phyloP scores from a whole-genome alignment of 495 filamentous ascomycete genomes.

The Pseudevernia furfuracea region DNA sequence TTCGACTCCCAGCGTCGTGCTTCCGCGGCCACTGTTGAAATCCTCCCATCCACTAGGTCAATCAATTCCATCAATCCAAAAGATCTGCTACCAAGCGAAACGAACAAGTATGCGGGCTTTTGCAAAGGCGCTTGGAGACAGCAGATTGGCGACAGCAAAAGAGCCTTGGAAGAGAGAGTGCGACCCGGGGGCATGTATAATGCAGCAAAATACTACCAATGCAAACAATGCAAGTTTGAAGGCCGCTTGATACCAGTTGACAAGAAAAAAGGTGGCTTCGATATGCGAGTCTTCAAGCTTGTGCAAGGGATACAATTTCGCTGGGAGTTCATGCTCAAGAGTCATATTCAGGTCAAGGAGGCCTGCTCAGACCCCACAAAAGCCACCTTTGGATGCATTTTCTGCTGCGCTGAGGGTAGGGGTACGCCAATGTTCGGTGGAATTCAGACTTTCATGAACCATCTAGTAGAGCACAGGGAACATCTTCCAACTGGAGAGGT shows the following conservation, averaged over 20 bases:
- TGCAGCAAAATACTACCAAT: slow-evolving; percentile 34
- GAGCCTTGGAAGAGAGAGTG: slow-evolving; percentile 32
- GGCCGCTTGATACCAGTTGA: slow-evolving; percentile 28
- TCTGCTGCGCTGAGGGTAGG: slow-evolving; percentile 38
- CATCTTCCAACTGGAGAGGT: slow-evolving; percentile 27
- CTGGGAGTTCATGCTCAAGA: slow-evolving; percentile 46
- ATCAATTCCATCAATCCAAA: slow-evolving; percentile 20
- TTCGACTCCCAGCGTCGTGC: slow-evolving; percentile 17
- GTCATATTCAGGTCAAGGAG: slow-evolving; percentile 34
- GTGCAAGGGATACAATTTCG: slow-evolving; percentile 39
- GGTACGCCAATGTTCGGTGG: slow-evolving; percentile 34
- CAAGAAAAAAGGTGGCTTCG: slow-evolving; percentile 27
- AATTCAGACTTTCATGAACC: slow-evolving; percentile 39
- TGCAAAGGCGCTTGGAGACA: slow-evolving; percentile 46
- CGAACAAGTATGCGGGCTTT: slow-evolving; percentile 43
- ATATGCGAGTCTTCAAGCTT: slow-evolving; percentile 28
- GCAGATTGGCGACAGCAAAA: slow-evolving; percentile 34
- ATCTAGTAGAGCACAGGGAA: slow-evolving; percentile 34
- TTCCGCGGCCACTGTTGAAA: slow-evolving; percentile 15
- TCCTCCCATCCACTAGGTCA: slow-evolving; percentile 15
- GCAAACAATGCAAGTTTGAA: slow-evolving; percentile 39
- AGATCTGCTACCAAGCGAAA: slow-evolving; percentile 32
- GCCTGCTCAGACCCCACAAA: slow-evolving; percentile 16
- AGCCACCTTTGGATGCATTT: slow-evolving; percentile 39
- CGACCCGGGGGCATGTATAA: slow-evolving; percentile 36